These are phyloP conservation scores for Calvatia gigantea DNA, from an alignment of 768 basidiomycete genomes.

Conservation along the genomic window DNA sequence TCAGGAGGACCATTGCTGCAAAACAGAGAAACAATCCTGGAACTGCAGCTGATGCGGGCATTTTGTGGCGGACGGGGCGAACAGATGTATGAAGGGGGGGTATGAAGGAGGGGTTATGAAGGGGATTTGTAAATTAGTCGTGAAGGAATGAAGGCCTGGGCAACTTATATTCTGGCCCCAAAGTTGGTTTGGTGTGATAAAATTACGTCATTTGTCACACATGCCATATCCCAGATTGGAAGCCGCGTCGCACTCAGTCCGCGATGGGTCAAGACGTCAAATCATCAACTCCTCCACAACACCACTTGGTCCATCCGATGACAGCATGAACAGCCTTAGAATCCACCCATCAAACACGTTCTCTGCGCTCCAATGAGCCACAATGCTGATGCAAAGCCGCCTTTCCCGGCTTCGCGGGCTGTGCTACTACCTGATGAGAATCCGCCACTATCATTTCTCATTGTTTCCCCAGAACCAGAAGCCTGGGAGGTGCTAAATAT, in stretches of 20 bases:
- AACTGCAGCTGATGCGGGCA: slow-evolving; percentile 48
- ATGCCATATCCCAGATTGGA: neutral
- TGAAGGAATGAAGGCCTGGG: neutral
- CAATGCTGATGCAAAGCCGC: neutral
- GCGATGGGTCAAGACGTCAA: neutral
- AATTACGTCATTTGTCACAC: neutral
- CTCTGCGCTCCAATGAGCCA: neutral
- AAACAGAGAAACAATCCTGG: slow-evolving; percentile 74
- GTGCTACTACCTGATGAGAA: neutral
- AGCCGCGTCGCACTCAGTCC: neutral
- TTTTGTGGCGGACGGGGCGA: neutral
- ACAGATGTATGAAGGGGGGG: neutral
- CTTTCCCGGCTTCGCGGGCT: neutral
- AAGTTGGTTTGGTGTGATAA: neutral
- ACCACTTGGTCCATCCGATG: neutral
- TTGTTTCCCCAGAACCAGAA: neutral
- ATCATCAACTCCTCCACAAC: neutral
- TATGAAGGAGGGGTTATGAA: no score
- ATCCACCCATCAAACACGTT: neutral
- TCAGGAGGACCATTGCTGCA: slow-evolving; percentile 63
- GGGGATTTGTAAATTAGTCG: no score
- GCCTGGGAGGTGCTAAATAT: neutral
- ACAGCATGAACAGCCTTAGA: neutral
- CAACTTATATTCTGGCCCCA: slow-evolving; percentile 1
- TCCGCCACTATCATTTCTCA: neutral